Evolutionary conservation across 225 moss, liverwort and hornwort species (phyloP).

Genomic region (Physcomitrium patens): DNA sequence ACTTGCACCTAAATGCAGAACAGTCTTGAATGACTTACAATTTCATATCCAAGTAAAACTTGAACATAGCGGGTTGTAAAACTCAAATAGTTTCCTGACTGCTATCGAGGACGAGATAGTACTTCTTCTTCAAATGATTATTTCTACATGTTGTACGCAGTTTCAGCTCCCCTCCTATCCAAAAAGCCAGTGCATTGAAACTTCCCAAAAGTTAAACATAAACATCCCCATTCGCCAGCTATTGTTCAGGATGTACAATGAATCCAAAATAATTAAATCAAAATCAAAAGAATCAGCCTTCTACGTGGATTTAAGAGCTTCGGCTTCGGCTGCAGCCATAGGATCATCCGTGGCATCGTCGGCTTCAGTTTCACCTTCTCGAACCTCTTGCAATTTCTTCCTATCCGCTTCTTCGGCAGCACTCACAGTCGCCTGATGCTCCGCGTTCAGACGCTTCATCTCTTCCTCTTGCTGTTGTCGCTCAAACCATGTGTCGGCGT

Average conservation of each 20-base stretch:
- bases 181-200: background rate
- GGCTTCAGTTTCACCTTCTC: slow-evolving; percentile 69
- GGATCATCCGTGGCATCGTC: slow-evolving; percentile 67
- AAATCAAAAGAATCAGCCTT: too few species aligned
- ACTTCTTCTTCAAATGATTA: slow-evolving; percentile 1
- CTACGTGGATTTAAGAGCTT: slow-evolving; percentile 51
- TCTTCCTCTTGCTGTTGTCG: slow-evolving; percentile 98
- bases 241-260: background rate
- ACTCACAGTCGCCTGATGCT: slow-evolving; percentile 89
- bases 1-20: too few species aligned
- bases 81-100: slow-evolving; percentile 11
- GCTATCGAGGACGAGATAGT: slow-evolving; percentile 14
- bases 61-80: background rate
- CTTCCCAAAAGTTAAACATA: slow-evolving; percentile 13
- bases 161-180: background rate
- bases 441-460: slow-evolving; percentile 77
- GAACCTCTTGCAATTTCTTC: slow-evolving; percentile 54
- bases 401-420: slow-evolving; percentile 90
- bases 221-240: slow-evolving; percentile 21
- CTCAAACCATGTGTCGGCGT: slow-evolving; percentile 97
- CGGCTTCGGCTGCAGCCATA: slow-evolving; percentile 85
- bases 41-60: too few species aligned
- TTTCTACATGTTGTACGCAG: background rate
- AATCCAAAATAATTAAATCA: background rate
- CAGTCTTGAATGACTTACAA: too few species aligned